Base-by-base conservation (phyloP, 2,329 filamentous ascomycete genomes). In the Metarhizium rileyi region DNA sequence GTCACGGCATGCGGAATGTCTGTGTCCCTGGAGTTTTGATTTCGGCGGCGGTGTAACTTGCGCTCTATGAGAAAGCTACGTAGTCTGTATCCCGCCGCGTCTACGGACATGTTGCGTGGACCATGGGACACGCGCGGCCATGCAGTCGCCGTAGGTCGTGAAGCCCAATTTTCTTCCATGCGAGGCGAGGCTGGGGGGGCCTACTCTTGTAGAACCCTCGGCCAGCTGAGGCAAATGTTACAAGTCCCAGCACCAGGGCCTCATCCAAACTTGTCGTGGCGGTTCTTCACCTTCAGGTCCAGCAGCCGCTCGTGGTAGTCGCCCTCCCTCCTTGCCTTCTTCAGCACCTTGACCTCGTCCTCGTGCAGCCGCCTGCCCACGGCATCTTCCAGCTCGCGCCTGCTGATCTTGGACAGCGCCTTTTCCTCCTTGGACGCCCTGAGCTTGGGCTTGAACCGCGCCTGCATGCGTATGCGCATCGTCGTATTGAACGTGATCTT, bases 381-480 rank as follows among this genome's bases (percentile, higher is more conserved):
- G 3, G 86, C 83, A 43, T 82, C 83, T 69, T 96, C 90, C 44
- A 96, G 71, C 68, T 96, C 89, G 60, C 84, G 84, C 53, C 87
- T 77, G 61, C 84, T 91, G 50, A 98, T 87, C 72, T 91, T 95
- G 59, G 91, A 84, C 57, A 78, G 77, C 0, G 87, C 86, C 71
- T 86, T 93, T 55, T 88, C 86, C 63, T 90, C 89, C 69, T 90
- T 94, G 1, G 76, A 80, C 9, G 84, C 84, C 67, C 85, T 87
- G 43, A 93, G 67, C 54, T 79, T 78, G 8, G 91, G 90, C 73
- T 96, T 96, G 72, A 95, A 97, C 46, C 87, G 77, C 22, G 91
- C 89, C 70, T 97, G 91, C 90, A 97, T 96, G 48, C 90, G 85
- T 59, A 97, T 80, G 46, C 88, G 78, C 52, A 95, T 65, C 6